Evolutionary conservation across 2,329 filamentous ascomycete genomes (phyloP).

Genomic region (Colletotrichum theobromicola): DNA sequence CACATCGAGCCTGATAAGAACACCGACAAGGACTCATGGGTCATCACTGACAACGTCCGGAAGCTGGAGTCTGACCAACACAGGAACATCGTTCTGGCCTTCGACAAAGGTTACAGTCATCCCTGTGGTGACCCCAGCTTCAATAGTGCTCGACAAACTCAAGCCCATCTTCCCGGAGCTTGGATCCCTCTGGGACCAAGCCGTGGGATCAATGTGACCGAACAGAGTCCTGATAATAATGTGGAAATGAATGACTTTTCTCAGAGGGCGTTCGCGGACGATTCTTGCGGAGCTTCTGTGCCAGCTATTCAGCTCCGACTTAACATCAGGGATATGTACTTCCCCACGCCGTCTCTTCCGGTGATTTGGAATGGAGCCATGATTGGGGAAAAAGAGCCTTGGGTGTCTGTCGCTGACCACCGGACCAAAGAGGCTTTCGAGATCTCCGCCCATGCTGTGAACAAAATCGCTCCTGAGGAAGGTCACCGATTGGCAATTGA

Average conservation of each 20-base stretch:
- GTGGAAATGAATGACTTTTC: not conserved
- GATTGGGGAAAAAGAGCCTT: not conserved
- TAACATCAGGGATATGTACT: not conserved
- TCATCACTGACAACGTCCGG: not conserved
- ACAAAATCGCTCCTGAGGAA: not conserved
- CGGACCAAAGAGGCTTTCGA: conserved; percentile 7
- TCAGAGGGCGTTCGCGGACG: not conserved
- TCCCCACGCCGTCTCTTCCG: not conserved
- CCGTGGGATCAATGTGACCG: accelerated
- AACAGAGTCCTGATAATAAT: not conserved
- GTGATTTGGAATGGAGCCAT: not conserved
- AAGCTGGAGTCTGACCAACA: conserved; percentile 5
- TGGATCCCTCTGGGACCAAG: not conserved
- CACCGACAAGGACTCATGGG: conserved; percentile 2
- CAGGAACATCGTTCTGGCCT: not conserved
- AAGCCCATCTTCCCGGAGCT: not conserved
- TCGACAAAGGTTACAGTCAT: not conserved
- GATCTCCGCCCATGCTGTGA: conserved; percentile 3
- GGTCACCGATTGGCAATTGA: not conserved
- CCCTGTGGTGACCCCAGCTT: not conserved
- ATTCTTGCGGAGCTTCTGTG: not conserved
- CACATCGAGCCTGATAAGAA: not conserved
- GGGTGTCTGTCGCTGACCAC: not conserved
- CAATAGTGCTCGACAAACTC: not conserved
- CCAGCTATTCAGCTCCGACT: not conserved